Percentiles rank a stretch among this genome's conserved stretches.
Evolutionary conservation across 257 asterid species (phyloP).

Genomic region (Solanum chmielewskii): DNA sequence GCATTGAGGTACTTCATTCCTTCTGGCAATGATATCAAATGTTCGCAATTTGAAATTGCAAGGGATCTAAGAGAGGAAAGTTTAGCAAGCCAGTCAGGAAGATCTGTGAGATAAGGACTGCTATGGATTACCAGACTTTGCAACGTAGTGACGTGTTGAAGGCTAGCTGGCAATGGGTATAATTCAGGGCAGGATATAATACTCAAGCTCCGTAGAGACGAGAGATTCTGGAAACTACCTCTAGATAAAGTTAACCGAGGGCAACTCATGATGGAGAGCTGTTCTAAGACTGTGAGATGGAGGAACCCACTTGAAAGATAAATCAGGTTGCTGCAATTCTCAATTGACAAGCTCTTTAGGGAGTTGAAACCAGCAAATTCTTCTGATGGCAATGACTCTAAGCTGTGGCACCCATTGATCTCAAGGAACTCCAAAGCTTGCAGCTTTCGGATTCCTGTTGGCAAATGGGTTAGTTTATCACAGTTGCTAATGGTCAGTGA

Average conservation of each 20-base stretch:
- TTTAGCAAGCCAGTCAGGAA: constrained; percentile 17
- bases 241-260: constrained; percentile 2
- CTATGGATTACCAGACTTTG: constrained; percentile 12
- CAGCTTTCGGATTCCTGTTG: constrained; percentile 6
- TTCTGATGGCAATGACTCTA: constrained; percentile 1
- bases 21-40: constrained; percentile 11
- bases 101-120: background rate
- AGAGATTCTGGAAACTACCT: background rate
- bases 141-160: constrained; percentile 7
- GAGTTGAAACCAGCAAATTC: constrained; percentile 13
- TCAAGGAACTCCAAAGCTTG: constrained; percentile 6
- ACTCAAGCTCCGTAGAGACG: background rate
- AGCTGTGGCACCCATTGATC: constrained; percentile 9
- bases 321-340: constrained; percentile 11
- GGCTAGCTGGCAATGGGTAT: background rate
- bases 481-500: constrained; percentile 15
- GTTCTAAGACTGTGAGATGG: constrained; percentile 14
- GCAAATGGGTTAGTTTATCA: constrained; percentile 3
- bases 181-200: constrained; percentile 11
- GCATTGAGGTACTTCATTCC: constrained; percentile 2
- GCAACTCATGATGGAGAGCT: constrained; percentile 13
- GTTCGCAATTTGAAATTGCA: constrained; percentile 8
- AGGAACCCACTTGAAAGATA: background rate
- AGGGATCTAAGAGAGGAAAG: constrained; percentile 16
- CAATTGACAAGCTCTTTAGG: constrained; percentile 6